phyloP scores from a whole-genome alignment of 768 basidiomycete species.

The Leccinum boreale region DNA sequence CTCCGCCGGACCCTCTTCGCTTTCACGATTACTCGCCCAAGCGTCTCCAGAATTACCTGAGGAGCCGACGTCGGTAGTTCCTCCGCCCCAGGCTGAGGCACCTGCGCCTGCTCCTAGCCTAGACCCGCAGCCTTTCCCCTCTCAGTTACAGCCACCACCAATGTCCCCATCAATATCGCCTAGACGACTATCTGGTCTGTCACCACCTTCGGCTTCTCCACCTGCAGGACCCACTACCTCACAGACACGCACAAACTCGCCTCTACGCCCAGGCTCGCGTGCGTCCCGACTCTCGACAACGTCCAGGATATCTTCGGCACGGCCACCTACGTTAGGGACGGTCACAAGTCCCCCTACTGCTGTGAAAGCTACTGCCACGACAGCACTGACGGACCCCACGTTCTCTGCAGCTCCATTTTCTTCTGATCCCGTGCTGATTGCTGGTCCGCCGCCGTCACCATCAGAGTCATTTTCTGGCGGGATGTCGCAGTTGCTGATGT shows the following conservation, averaged over 20 bases:
- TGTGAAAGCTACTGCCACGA: conserved; percentile 64
- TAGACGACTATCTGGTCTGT: neutral
- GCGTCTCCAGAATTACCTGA: conserved; percentile 47
- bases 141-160: conserved; percentile 36
- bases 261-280: conserved; percentile 69
- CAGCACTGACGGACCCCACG: conserved; percentile 58
- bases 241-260: conserved; percentile 41
- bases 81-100: conserved; percentile 28
- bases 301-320: conserved; percentile 63
- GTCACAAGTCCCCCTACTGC: conserved; percentile 38
- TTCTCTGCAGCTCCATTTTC: conserved; percentile 44
- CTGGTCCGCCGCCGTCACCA: conserved; percentile 54
- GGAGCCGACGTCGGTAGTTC: conserved; percentile 22
- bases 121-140: conserved; percentile 8
- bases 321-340: conserved; percentile 57
- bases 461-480: conserved; percentile 63
- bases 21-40: conserved; percentile 77
- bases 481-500: conserved; percentile 41
- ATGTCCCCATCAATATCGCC: conserved; percentile 8
- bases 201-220: conserved; percentile 13
- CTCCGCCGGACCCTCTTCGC: conserved; percentile 69
- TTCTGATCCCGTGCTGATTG: conserved; percentile 23
- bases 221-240: conserved; percentile 36
- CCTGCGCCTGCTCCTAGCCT: conserved; percentile 27
- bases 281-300: conserved; percentile 67